Conservation (phyloP, 1,284 basidiomycete genomes). For the Mycena sp. region DNA sequence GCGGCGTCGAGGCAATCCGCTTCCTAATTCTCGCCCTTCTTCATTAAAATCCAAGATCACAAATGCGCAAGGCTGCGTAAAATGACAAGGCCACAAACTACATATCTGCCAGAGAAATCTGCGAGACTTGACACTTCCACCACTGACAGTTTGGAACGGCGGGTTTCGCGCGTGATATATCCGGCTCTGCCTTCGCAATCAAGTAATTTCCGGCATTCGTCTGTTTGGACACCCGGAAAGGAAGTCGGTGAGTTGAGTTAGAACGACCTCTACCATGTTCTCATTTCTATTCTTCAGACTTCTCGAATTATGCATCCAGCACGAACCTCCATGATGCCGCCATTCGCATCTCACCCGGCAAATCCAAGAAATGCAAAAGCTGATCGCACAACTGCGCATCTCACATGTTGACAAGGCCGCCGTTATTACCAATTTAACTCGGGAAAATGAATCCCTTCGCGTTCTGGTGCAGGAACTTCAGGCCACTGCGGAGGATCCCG, state of each 20-base stretch:
- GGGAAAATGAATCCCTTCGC: conserved; percentile 26
- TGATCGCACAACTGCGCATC: conserved; percentile 15
- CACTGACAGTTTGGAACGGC: conserved; percentile 4
- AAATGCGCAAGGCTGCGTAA: no score
- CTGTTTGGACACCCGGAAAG: not conserved
- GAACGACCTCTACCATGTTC: not conserved
- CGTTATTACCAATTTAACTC: conserved; percentile 9
- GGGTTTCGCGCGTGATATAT: conserved; percentile 16
- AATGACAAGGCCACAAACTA: not conserved
- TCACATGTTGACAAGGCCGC: conserved; percentile 17
- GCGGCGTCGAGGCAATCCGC: conserved; percentile 82
- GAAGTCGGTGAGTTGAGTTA: not conserved
- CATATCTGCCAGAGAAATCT: not conserved
- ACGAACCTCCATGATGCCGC: not conserved
- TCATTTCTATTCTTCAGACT: not conserved
- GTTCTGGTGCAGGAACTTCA: conserved; percentile 26
- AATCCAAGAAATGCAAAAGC: conserved; percentile 15
- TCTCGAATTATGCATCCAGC: not conserved
- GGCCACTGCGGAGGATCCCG: conserved; percentile 11
- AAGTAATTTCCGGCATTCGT: not conserved
- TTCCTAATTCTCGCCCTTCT: conserved; percentile 78
- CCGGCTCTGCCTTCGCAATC: conserved; percentile 17
- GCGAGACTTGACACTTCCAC: not conserved
- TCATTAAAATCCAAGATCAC: not conserved
- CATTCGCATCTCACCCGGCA: conserved; percentile 13